phyloP scores from a whole-genome alignment of 306 rosid species.

The Begonia fuchsioides region DNA sequence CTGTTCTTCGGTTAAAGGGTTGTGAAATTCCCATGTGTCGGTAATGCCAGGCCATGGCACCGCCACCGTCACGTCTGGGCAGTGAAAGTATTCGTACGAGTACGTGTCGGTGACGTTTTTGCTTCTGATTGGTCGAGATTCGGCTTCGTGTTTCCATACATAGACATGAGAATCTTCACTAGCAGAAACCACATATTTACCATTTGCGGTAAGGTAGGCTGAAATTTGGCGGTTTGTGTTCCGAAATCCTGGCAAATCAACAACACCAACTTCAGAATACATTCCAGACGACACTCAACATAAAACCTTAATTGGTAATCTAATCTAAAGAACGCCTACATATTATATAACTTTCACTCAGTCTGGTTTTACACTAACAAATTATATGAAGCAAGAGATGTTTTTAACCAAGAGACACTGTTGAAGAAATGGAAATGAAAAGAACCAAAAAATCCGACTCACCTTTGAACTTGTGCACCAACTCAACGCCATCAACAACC shows the following conservation, averaged over 20 bases:
- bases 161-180: slow-evolving; percentile 93
- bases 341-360: too few species aligned
- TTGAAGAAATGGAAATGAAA: too few species aligned
- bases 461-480: slow-evolving; percentile 95
- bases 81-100: slow-evolving; percentile 84
- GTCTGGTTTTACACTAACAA: too few species aligned
- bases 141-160: slow-evolving; percentile 90
- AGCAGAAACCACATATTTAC: slow-evolving; percentile 73
- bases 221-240: slow-evolving; percentile 78
- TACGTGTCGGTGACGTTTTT: slow-evolving; percentile 49
- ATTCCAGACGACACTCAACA: too few species aligned
- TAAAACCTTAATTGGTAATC: too few species aligned
- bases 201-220: slow-evolving; percentile 69
- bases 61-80: slow-evolving; percentile 82
- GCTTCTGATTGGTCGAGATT: slow-evolving; percentile 74
- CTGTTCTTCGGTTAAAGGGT: slow-evolving; percentile 23
- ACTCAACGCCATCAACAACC: slow-evolving; percentile 69
- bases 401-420: too few species aligned
- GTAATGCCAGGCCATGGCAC: slow-evolving; percentile 88
- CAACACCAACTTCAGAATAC: too few species aligned
- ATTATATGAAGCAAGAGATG: too few species aligned
- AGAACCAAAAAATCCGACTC: slow-evolving; percentile 4
- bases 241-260: slow-evolving; percentile 45
- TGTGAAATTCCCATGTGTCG: slow-evolving; percentile 54
- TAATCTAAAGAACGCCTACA: too few species aligned